Evolutionary conservation across 106 monocot species (phyloP).

Genomic region (Triglochin maritima): DNA sequence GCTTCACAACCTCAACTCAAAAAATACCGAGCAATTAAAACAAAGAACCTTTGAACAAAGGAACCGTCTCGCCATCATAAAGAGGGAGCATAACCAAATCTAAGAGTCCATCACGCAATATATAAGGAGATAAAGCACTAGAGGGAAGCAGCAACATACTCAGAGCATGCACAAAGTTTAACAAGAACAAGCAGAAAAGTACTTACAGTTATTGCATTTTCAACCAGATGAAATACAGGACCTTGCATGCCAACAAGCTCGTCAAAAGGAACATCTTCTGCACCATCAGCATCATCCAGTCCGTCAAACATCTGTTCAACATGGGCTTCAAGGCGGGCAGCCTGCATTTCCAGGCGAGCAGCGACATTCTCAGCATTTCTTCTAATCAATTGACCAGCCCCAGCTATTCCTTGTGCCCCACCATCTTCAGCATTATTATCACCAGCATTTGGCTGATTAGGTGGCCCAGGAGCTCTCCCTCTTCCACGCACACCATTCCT

Average conservation of each 20-base stretch:
- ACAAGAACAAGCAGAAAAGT: background rate
- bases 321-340: constrained; percentile 90
- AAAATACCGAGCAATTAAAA: too few species aligned
- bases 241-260: constrained; percentile 99
- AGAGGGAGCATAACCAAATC: too few species aligned
- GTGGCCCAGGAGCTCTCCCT: constrained; percentile 49
- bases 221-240: constrained; percentile 91
- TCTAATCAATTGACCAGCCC: constrained; percentile 78
- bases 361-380: constrained; percentile 99
- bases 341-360: constrained; percentile 88
- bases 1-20: too few species aligned
- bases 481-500: constrained; percentile 78
- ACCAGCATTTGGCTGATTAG: constrained; percentile 44
- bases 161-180: background rate
- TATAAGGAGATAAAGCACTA: too few species aligned
- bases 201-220: constrained; percentile 98
- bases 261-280: constrained; percentile 99
- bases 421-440: constrained; percentile 75
- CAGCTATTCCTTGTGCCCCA: constrained; percentile 66
- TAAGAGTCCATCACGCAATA: too few species aligned
- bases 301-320: constrained; percentile 99
- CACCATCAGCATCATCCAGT: constrained; percentile 97
- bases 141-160: too few species aligned
- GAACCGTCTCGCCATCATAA: too few species aligned
- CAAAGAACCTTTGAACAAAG: too few species aligned